A percentile compares a stretch with the other conserved stretches of the same genome.
phyloP scores from a whole-genome alignment of 495 filamentous ascomycete species.

The Xylaria intraflava region DNA sequence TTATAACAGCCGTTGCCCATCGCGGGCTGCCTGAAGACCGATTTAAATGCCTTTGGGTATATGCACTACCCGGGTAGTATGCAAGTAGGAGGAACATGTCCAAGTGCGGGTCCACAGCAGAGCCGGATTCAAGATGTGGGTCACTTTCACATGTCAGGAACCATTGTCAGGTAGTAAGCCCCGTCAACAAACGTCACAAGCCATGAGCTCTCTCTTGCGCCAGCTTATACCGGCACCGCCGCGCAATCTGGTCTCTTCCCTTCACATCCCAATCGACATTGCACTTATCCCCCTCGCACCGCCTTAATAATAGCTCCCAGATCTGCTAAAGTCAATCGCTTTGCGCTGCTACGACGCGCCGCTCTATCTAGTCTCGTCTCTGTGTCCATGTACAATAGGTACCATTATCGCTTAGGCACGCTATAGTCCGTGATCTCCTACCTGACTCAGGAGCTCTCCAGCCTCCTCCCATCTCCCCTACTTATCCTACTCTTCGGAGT shows the following conservation, averaged over 20 bases:
- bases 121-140: not conserved
- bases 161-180: not conserved
- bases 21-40: too few species aligned
- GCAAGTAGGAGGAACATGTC: not conserved
- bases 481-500: not conserved
- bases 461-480: not conserved
- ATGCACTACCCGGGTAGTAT: too few species aligned
- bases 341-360: not conserved
- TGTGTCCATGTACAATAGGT: not conserved
- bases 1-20: too few species aligned
- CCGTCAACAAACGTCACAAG: conserved; percentile 9
- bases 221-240: not conserved
- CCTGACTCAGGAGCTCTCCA: conserved; percentile 3
- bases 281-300: not conserved
- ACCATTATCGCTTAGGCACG: not conserved
- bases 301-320: not conserved
- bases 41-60: too few species aligned
- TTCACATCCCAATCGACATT: not conserved
- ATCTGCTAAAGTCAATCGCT: not conserved
- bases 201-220: not conserved
- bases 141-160: conserved; percentile 13
- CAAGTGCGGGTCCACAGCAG: not conserved
- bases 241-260: not conserved
- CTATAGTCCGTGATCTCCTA: not conserved
- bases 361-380: not conserved